Conservation (phyloP, 2,329 filamentous ascomycete genomes). For the Periconia sp. region DNA sequence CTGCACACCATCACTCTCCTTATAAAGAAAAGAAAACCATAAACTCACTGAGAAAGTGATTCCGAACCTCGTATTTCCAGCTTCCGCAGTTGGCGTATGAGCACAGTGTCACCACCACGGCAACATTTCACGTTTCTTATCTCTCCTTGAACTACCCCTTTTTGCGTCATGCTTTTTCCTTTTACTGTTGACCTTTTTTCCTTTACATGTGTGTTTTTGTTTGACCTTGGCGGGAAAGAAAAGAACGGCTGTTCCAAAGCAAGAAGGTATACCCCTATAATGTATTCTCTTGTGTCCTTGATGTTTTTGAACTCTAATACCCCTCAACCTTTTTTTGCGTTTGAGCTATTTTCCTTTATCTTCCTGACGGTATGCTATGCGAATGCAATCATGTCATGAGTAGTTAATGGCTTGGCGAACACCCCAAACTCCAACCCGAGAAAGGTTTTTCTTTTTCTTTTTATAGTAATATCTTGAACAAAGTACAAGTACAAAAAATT, state of each 20-base stretch:
- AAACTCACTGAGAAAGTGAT: constrained; percentile 43
- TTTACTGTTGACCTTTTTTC: constrained; percentile 9
- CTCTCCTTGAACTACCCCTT: background rate
- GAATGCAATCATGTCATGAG: background rate
- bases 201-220: constrained; percentile 16
- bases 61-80: constrained; percentile 37
- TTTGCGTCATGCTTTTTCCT: background rate
- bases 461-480: too few relatives aligned
- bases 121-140: constrained; percentile 11
- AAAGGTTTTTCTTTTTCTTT: too few relatives aligned
- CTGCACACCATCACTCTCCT: constrained; percentile 22
- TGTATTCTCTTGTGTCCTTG: constrained; percentile 31
- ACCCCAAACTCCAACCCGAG: too few relatives aligned
- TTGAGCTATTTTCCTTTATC: background rate
- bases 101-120: constrained; percentile 42
- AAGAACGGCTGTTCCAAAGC: constrained; percentile 17
- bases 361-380: background rate
- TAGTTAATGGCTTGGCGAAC: background rate
- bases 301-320: constrained; percentile 14
- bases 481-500: too few relatives aligned
- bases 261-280: constrained; percentile 39
- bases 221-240: constrained; percentile 8
- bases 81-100: constrained; percentile 18
- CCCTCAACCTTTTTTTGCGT: background rate
- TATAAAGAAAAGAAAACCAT: constrained; percentile 25